Evolutionary conservation across 2,329 filamentous ascomycete species (phyloP), one percentile per base, ranked within the genome.

Genomic region (Paecilomyces niveus): DNA sequence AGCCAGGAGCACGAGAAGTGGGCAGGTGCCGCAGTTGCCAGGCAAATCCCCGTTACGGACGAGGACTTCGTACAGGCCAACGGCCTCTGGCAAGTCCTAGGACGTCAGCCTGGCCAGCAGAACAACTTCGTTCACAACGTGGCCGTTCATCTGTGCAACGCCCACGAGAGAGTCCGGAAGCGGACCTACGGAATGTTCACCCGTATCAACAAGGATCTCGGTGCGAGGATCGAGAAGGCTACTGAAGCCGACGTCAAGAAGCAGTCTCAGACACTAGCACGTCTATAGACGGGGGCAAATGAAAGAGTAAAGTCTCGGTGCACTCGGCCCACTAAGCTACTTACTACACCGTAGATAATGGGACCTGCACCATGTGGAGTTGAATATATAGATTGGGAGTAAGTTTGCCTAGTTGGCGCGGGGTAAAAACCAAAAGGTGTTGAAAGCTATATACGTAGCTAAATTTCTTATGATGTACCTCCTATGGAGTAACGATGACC

Each of bases 121-220:
- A 79, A 83, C 2, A 83, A 85, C 68, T 85, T 86, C 59, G 72
- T 88, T 45, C 69, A 76, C 58, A 88, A 87, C 62, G 77, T 88
- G 18, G 72, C 83, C 2, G 82, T 75, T 2, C 83, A 87, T 64
- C 71, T 88, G 62, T 74, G 73, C 52, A 80, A 72, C 55, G 84
- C 84, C 1, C 75, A 80, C 63, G 74, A 77, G 59, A 80, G 81
- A 62, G 82, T 85, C 39, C 78, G 85, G 39, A 76, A 81, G 64
- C 77, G 81, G 50, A 85, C 83, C 15, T 87, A 86, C 65, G 81
- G 76, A 55, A 85, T 86, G 83, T 88, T 86, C 70, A 68, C 70
- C 49, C 78, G 76, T 52, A 82, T 87, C n/a, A 80, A 85, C 63
- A 61, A 72, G 9, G 77, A 78, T 15, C 76, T 87, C 2, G 84